Base-by-base conservation (phyloP, 2,329 filamentous ascomycete genomes). In the Pseudopyrenochaeta lycopersici region DNA sequence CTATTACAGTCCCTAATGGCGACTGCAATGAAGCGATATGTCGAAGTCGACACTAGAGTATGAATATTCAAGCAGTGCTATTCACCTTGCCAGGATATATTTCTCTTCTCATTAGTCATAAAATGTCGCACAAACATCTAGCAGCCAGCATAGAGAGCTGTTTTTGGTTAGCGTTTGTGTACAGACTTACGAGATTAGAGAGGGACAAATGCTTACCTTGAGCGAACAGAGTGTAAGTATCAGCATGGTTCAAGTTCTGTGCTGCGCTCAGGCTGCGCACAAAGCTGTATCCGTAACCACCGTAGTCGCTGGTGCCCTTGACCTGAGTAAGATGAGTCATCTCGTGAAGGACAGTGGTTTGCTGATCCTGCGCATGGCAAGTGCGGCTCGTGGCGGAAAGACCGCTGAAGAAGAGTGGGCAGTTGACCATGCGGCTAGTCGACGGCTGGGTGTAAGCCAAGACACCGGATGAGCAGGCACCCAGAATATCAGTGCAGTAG, bases 361-460 rank as follows among this genome's bases (percentile, higher is more conserved):
- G 83, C 76, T 87, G 84, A 66, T 88, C 86, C 72, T 89, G 86
- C 3, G 65, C 80, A 67, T 88, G 85, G 77, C 87, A 90, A 2
- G 66, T 73, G 6, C 60, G 56, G n/a, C 81, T 78, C 33, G 83
- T 51, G 0, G 79, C 76, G 0, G 82, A 73, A 4, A 88, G 76
- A 6, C 70, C 74, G 35, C 68, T 80, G 77, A 86, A 89, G 73
- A 81, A 86, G 12, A 84, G 71, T 7, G 80, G 78, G 73, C 86
- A 89, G 76, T 87, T 86, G 56, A 82, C 83, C 71, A 88, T 83
- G 63, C 81, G 74, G 67, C 80, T 82, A 18, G 63, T 67, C 0
- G 76, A 74, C 0, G 84, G 83, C 7, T 84, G 71, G 0, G 85
- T 87, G 68, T 87, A 89, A 1, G 86, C 87, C 29, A 89, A 71